Percentiles rank a stretch among this genome's conserved stretches.
Evolutionary conservation across 2,329 filamentous ascomycete genomes (phyloP).

Genomic region (Raffaelea deltoideospora): DNA sequence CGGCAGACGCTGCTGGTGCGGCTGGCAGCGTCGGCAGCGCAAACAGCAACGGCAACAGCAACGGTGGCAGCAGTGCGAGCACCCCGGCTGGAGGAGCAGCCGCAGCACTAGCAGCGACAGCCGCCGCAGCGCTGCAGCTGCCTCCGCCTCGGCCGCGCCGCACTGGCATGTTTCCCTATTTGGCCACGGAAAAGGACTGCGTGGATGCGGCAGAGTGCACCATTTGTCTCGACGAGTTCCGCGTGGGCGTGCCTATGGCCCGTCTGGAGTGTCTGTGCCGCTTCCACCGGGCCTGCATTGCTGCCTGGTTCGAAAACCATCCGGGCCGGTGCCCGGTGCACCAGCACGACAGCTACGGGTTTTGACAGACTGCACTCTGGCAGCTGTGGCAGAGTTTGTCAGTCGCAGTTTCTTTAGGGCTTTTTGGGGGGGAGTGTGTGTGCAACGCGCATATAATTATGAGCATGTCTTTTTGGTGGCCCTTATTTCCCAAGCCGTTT

Average conservation of each 20-base stretch:
- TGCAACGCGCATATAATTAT: too few relatives aligned
- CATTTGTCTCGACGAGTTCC: constrained; percentile 52
- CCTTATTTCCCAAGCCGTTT: too few relatives aligned
- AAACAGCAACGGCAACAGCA: constrained; percentile 6
- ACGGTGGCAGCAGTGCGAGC: constrained; percentile 6
- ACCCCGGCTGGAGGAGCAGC: constrained; percentile 7
- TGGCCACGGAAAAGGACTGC: constrained; percentile 52
- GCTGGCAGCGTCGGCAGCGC: constrained; percentile 8
- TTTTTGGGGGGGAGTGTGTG: too few relatives aligned
- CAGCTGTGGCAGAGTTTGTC: too few relatives aligned
- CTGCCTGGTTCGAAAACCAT: constrained; percentile 45
- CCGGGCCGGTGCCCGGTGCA: constrained; percentile 51
- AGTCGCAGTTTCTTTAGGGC: too few relatives aligned
- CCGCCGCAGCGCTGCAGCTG: neutral
- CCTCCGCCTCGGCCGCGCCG: constrained; percentile 22
- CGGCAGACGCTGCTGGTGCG: constrained; percentile 8
- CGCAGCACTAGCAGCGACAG: constrained; percentile 1
- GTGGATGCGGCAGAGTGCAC: constrained; percentile 53
- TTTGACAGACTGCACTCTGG: constrained; percentile 15
- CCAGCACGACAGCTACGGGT: constrained; percentile 46
- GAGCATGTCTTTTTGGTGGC: too few relatives aligned
- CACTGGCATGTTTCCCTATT: constrained; percentile 48
- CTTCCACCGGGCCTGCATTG: constrained; percentile 46
- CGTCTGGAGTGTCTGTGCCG: constrained; percentile 51
- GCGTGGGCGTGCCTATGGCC: constrained; percentile 47